A percentile compares a stretch with the other conserved stretches of the same genome.
Evolutionary conservation across 441 rosid species (phyloP).

Genomic region (Populus hybrid): DNA sequence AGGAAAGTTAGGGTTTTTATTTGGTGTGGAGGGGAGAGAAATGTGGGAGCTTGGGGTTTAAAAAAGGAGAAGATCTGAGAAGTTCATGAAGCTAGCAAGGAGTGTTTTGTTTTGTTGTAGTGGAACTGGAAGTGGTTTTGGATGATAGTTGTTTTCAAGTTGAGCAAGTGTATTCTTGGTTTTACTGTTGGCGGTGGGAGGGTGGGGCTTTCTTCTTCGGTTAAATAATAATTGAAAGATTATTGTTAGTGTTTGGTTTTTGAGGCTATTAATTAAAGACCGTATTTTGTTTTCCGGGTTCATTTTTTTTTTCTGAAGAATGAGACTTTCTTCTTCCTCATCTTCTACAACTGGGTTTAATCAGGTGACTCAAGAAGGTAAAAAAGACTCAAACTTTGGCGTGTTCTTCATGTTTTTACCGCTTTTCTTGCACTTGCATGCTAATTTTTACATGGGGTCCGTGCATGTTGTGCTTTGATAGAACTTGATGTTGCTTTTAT

Average conservation of each 20-base stretch:
- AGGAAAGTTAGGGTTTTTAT: background rate
- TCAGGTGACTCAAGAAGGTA: conserved; percentile 43
- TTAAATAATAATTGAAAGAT: background rate
- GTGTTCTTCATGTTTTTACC: background rate
- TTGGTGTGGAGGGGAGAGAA: background rate
- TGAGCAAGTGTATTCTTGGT: background rate
- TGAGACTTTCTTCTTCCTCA: conserved; percentile 30
- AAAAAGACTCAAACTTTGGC: background rate
- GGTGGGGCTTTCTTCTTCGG: conserved; percentile 10
- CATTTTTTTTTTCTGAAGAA: conserved; percentile 20
- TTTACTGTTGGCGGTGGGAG: background rate
- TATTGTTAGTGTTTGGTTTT: background rate
- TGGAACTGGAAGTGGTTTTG: background rate
- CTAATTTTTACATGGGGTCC: background rate
- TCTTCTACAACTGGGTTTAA: conserved; percentile 18
- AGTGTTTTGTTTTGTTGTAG: background rate
- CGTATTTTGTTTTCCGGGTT: background rate
- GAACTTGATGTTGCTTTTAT: background rate
- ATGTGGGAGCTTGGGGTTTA: background rate
- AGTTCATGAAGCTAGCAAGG: background rate
- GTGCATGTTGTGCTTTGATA: background rate
- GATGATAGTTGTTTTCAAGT: background rate
- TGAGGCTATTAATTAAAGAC: conserved; percentile 1
- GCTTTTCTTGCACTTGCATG: background rate
- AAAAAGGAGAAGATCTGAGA: background rate